Conservation (phyloP, 768 basidiomycete species). For the Hypholoma sublateritium region DNA sequence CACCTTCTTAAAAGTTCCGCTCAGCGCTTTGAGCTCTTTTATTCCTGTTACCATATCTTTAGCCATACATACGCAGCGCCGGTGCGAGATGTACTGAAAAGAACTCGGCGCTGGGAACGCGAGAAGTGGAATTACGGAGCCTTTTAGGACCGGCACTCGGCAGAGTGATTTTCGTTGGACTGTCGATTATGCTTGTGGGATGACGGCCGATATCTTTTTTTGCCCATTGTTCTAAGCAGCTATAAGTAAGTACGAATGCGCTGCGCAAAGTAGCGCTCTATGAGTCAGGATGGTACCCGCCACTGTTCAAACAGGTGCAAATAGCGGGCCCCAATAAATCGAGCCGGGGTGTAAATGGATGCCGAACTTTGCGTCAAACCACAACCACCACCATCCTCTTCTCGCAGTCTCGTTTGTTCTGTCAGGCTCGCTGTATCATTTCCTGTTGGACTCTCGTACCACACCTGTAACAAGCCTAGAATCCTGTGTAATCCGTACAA, state of each 20-base stretch:
- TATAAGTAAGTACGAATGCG: background rate
- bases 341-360: background rate
- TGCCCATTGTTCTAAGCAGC: no score
- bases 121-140: no score
- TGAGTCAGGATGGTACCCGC: slow-evolving; percentile 3
- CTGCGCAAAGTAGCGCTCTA: background rate
- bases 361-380: slow-evolving; percentile 18
- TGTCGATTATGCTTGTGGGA: no score
- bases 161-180: no score
- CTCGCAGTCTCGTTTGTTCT: slow-evolving; percentile 8
- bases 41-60: no score
- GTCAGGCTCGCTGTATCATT: slow-evolving; percentile 14
- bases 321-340: slow-evolving; percentile 7
- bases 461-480: slow-evolving; percentile 15
- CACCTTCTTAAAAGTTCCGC: no score
- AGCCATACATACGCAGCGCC: no score
- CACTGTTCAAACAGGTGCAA: slow-evolving; percentile 17
- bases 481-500: slow-evolving; percentile 23
- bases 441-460: slow-evolving; percentile 8
- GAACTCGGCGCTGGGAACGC: no score
- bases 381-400: slow-evolving; percentile 16
- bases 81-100: no score
- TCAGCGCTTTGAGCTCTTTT: no score
- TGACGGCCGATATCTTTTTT: no score
- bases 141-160: no score